Evolutionary conservation across 2,329 filamentous ascomycete genomes (phyloP).

Genomic region (Claviceps citrina): DNA sequence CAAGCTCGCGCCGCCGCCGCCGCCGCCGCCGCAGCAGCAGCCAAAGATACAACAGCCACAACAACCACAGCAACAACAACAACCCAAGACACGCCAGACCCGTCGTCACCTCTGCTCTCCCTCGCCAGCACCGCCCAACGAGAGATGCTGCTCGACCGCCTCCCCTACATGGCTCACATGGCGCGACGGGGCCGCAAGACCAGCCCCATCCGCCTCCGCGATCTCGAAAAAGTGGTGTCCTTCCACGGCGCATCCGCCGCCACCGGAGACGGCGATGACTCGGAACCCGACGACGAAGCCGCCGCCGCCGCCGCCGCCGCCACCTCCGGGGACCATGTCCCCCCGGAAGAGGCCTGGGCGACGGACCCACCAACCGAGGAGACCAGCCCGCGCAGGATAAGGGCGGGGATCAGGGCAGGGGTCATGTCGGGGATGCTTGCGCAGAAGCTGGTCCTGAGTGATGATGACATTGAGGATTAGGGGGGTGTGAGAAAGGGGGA

Average conservation of each 20-base stretch:
- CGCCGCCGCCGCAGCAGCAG: conserved; percentile 5
- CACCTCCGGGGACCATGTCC: conserved; percentile 31
- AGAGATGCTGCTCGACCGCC: conserved; percentile 67
- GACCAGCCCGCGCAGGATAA: conserved; percentile 32
- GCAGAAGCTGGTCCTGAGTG: conserved; percentile 57
- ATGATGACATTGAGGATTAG: conserved; percentile 70
- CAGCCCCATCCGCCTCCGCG: conserved; percentile 28
- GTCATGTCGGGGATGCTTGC: conserved; percentile 31
- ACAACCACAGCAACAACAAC: conserved; percentile 4
- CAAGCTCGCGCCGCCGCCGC: conserved; percentile 9
- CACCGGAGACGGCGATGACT: conserved; percentile 28
- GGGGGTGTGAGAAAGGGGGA: no score
- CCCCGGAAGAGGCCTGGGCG: conserved; percentile 37
- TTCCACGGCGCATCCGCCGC: conserved; percentile 43
- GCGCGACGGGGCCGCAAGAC: conserved; percentile 27
- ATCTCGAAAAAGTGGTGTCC: conserved; percentile 52
- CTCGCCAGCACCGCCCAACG: conserved; percentile 50
- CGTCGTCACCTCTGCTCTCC: conserved; percentile 28
- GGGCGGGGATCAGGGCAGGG: conserved; percentile 21
- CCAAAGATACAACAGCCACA: conserved; percentile 5
- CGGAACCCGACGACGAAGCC: conserved; percentile 9
- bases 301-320: no score
- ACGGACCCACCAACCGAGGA: conserved; percentile 46
- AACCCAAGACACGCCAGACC: conserved; percentile 6
- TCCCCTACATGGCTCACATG: conserved; percentile 73